Conservation (phyloP, 2,329 filamentous ascomycete species). For the Conoideocrella luteorostrata region DNA sequence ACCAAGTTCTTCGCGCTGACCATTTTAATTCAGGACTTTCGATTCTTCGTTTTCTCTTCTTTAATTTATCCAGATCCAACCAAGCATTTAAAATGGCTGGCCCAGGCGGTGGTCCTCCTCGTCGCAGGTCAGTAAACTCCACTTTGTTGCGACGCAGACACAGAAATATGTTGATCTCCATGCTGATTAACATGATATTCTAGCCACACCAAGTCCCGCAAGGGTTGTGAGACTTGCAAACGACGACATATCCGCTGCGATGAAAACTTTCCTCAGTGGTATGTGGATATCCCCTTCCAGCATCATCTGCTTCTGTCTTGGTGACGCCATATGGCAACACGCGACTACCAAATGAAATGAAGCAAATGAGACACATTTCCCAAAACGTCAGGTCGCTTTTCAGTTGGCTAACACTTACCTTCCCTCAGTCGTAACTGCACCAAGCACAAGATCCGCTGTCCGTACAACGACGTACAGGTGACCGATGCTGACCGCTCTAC, state of each 20-base stretch:
- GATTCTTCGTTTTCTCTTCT: conserved; percentile 1
- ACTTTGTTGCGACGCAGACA: background rate
- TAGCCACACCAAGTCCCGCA: conserved; percentile 98
- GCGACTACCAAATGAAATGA: background rate
- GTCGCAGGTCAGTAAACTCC: conserved; percentile 48
- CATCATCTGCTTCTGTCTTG: background rate
- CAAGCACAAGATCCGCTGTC: conserved; percentile 97
- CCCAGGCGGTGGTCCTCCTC: conserved; percentile 87
- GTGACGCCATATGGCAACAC: conserved; percentile 5
- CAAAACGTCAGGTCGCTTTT: no score
- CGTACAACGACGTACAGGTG: conserved; percentile 84
- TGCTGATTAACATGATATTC: conserved; percentile 9
- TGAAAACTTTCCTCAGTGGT: conserved; percentile 97
- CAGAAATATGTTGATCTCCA: conserved; percentile 7
- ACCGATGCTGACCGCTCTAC: conserved; percentile 54
- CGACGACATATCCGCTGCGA: conserved; percentile 95
- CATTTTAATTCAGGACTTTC: background rate
- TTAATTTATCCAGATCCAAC: conserved; percentile 1
- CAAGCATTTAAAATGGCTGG: conserved; percentile 66
- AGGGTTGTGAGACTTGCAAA: conserved; percentile 98
- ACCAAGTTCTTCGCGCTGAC: background rate
- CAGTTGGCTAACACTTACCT: conserved; percentile 13
- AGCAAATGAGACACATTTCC: no score
- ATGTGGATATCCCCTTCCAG: conserved; percentile 24
- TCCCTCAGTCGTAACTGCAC: conserved; percentile 82